Conservation (phyloP, 2,329 filamentous ascomycete genomes). For the Helminthosporium solani region DNA sequence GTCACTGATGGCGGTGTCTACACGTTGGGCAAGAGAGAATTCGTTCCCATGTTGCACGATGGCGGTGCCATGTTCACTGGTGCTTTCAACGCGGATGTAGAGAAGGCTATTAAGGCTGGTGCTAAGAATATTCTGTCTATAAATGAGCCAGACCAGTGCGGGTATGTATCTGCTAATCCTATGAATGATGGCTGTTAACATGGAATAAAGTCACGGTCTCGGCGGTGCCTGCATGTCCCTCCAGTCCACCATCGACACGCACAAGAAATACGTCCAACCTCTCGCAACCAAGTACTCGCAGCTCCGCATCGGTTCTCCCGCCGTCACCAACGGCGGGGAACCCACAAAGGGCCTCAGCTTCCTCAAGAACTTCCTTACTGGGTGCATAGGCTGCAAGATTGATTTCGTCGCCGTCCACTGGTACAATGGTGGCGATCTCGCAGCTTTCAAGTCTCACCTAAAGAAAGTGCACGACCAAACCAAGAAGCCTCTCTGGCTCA, state of each 20-base stretch:
- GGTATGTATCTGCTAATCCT: conserved; percentile 21
- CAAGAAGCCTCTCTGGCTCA: conserved; percentile 40
- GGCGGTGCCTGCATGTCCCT: conserved; percentile 33
- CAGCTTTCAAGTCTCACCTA: conserved; percentile 43
- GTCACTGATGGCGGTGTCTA: conserved; percentile 25
- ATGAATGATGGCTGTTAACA: neutral
- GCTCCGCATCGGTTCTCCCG: conserved; percentile 37
- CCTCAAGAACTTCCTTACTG: conserved; percentile 30
- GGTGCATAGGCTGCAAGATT: conserved; percentile 31
- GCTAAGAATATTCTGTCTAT: conserved; percentile 36
- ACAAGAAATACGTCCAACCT: conserved; percentile 31
- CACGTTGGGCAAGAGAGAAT: conserved; percentile 50
- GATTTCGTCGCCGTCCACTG: conserved; percentile 43
- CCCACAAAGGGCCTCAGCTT: conserved; percentile 31
- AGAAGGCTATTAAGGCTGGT: conserved; percentile 29
- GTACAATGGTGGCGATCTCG: conserved; percentile 35
- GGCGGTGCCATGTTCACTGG: conserved; percentile 27
- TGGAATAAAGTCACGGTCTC: conserved; percentile 14
- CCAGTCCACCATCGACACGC: conserved; percentile 18
- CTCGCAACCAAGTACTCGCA: conserved; percentile 19
- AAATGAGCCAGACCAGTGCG: conserved; percentile 43
- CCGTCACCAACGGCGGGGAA: conserved; percentile 37
- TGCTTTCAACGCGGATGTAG: conserved; percentile 31
- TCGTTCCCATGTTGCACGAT: conserved; percentile 57
- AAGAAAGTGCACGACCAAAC: conserved; percentile 27